Percentiles rank a stretch among this genome's conserved stretches.
Evolutionary conservation across 768 basidiomycete species (phyloP).

Genomic region (Suillus alpinus): DNA sequence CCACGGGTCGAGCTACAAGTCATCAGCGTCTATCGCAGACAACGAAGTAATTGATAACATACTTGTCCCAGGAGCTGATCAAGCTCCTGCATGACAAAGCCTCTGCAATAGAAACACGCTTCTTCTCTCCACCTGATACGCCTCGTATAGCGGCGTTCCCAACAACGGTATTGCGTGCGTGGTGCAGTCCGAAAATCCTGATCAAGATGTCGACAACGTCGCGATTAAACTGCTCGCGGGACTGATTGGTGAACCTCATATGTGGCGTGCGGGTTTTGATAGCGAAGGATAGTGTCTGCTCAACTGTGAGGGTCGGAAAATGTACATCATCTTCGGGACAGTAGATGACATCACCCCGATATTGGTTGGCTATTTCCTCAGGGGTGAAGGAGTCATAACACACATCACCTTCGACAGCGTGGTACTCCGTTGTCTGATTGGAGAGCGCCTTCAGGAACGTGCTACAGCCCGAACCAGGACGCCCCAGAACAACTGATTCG

Average conservation of each 20-base stretch:
- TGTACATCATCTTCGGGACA: constrained; percentile 85
- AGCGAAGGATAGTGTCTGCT: constrained; percentile 75
- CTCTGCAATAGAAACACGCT: constrained; percentile 80
- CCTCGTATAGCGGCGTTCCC: constrained; percentile 79
- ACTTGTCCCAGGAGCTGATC: constrained; percentile 1
- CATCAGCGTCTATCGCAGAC: not conserved
- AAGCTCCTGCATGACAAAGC: constrained; percentile 35
- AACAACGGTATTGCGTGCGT: constrained; percentile 70
- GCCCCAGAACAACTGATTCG: constrained; percentile 71
- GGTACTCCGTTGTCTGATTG: constrained; percentile 69
- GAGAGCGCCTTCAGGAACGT: constrained; percentile 82
- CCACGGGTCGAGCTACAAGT: constrained; percentile 59
- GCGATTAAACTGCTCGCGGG: not conserved
- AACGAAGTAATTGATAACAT: constrained; percentile 5
- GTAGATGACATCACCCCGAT: constrained; percentile 79
- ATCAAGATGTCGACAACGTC: constrained; percentile 43
- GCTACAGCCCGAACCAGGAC: constrained; percentile 82
- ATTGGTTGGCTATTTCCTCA: constrained; percentile 57
- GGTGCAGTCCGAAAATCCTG: constrained; percentile 74
- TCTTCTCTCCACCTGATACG: constrained; percentile 76
- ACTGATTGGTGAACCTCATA: not conserved
- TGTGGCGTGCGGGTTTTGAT: constrained; percentile 32
- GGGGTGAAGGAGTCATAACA: constrained; percentile 75
- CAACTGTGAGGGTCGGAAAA: constrained; percentile 80
- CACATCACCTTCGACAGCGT: constrained; percentile 66